phyloP scores from a whole-genome alignment of 805 yeast species.

The Yarrowia sp. region DNA sequence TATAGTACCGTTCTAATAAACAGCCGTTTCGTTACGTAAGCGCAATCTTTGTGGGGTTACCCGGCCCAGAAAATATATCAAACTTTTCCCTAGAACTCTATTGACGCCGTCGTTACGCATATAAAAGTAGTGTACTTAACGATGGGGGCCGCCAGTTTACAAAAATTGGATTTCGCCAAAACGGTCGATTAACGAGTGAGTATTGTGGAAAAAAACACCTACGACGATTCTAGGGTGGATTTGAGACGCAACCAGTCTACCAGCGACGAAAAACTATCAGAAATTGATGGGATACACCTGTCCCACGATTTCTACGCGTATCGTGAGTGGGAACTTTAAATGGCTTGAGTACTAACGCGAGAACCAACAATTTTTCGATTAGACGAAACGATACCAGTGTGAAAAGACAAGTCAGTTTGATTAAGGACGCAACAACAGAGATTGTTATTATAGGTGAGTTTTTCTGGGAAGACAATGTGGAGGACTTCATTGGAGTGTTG shows the following conservation, averaged over 20 bases:
- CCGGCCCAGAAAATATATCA: slow-evolving; percentile 8
- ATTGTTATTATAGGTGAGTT: slow-evolving; percentile 19
- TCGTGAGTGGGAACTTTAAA: slow-evolving; percentile 1
- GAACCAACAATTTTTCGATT: background rate
- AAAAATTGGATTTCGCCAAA: slow-evolving; percentile 19
- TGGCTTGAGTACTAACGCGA: slow-evolving; percentile 16
- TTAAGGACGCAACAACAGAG: slow-evolving; percentile 9
- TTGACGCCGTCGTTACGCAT: slow-evolving; percentile 15
- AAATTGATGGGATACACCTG: background rate
- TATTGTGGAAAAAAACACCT: background rate
- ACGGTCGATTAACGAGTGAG: slow-evolving; percentile 10
- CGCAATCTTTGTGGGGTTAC: slow-evolving; percentile 18
- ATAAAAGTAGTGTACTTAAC: slow-evolving; percentile 25
- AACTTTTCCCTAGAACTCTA: slow-evolving; percentile 12
- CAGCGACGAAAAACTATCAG: background rate
- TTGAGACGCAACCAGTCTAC: background rate
- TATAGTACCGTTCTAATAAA: background rate
- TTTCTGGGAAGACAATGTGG: no score
- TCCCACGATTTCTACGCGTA: slow-evolving; percentile 4
- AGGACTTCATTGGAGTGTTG: background rate
- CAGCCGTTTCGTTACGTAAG: slow-evolving; percentile 1
- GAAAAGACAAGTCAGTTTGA: background rate
- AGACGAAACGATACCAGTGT: background rate
- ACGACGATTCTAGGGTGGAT: background rate
- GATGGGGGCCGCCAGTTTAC: slow-evolving; percentile 24